phyloP scores from a whole-genome alignment of 2,329 filamentous ascomycete genomes.

The Cladosporium colombiae region DNA sequence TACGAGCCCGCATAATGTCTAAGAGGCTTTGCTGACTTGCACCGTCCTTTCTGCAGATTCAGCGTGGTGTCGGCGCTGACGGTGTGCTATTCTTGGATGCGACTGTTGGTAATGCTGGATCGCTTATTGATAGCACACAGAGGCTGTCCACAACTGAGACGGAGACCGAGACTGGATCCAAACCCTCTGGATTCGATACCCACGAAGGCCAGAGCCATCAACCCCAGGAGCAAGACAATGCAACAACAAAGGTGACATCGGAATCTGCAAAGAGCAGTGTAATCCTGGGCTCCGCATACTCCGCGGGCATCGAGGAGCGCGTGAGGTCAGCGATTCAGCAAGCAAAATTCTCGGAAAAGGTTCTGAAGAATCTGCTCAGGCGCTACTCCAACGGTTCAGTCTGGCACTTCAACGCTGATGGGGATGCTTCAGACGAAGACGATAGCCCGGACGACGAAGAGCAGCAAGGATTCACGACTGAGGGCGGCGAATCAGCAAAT shows the following conservation, averaged over 20 bases:
- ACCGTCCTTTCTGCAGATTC: slow-evolving; percentile 30
- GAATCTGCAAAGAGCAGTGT: background rate
- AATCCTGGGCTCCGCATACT: slow-evolving; percentile 10
- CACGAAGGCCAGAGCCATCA: background rate
- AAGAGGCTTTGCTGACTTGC: too few relatives aligned
- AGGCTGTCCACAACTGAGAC: background rate
- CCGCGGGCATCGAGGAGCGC: background rate
- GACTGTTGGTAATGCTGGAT: slow-evolving; percentile 32
- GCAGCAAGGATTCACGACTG: background rate
- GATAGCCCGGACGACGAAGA: background rate
- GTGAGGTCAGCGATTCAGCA: slow-evolving; percentile 3
- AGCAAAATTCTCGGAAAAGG: slow-evolving; percentile 22
- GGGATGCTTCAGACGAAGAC: slow-evolving; percentile 18
- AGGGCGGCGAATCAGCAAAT: background rate
- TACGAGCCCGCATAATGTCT: too few relatives aligned
- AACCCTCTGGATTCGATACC: background rate
- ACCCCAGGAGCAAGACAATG: background rate
- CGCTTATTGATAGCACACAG: slow-evolving; percentile 17
- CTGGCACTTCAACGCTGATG: slow-evolving; percentile 29
- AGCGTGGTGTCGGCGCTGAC: slow-evolving; percentile 52
- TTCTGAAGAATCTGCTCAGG: slow-evolving; percentile 28
- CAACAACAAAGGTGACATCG: background rate
- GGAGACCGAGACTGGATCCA: background rate
- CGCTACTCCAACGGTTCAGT: slow-evolving; percentile 30
- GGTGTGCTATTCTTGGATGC: slow-evolving; percentile 49